phyloP scores from a whole-genome alignment of 2,329 filamentous ascomycete genomes.

The Triangularia setosa region DNA sequence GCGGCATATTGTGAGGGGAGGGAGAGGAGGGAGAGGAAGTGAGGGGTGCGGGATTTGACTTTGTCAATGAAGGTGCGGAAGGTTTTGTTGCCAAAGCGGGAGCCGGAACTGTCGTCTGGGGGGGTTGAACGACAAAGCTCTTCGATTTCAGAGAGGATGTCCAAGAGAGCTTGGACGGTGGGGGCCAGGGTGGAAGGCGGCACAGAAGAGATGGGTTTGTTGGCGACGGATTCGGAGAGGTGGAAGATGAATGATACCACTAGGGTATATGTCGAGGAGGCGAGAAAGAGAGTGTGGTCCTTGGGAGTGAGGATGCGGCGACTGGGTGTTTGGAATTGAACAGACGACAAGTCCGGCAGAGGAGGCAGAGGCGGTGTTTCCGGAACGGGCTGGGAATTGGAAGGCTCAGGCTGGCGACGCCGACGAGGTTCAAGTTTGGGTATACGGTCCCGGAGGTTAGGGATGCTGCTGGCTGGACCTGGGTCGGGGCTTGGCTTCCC shows the following conservation, averaged over 20 bases:
- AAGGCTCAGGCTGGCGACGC: constrained; percentile 43
- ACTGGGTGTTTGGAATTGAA: constrained; percentile 63
- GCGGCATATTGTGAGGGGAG: constrained; percentile 36
- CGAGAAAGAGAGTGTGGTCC: constrained; percentile 78
- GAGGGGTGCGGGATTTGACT: constrained; percentile 49
- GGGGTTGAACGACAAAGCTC: constrained; percentile 65
- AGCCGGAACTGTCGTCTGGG: constrained; percentile 80
- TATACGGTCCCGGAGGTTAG: constrained; percentile 54
- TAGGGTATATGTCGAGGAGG: constrained; percentile 70
- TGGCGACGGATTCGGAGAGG: constrained; percentile 75
- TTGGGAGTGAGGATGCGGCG: constrained; percentile 75
- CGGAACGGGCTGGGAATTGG: constrained; percentile 63
- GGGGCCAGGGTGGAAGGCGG: constrained; percentile 54
- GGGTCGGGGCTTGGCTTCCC: neutral
- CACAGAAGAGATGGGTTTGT: constrained; percentile 62
- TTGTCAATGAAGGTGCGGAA: constrained; percentile 80
- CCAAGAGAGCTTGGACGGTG: constrained; percentile 59
- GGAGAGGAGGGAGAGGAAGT: constrained; percentile 62
- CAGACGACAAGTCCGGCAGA: constrained; percentile 57
- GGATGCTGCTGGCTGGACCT: constrained; percentile 30
- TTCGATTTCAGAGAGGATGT: constrained; percentile 67
- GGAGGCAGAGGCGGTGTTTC: constrained; percentile 69
- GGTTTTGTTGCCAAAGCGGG: constrained; percentile 89
- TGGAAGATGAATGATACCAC: constrained; percentile 82
- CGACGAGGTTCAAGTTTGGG: constrained; percentile 66